Conservation (phyloP, 2,329 filamentous ascomycete genomes). For the Colletotrichum tropicicola region DNA sequence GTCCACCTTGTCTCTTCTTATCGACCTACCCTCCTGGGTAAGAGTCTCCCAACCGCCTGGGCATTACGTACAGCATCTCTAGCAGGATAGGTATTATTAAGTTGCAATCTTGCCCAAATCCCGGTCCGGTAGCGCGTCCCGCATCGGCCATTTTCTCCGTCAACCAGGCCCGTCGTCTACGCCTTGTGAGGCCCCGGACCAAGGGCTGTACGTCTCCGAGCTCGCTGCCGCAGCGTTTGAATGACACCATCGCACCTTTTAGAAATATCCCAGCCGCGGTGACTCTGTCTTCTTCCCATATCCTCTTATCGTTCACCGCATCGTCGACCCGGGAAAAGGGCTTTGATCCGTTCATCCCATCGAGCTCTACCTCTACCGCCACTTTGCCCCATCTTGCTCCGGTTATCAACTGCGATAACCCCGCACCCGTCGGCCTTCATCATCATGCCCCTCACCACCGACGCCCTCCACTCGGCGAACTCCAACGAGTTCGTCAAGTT, state of each 20-base stretch:
- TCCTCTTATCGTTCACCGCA: no score
- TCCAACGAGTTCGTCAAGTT: conserved; percentile 69
- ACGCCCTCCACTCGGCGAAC: conserved; percentile 55
- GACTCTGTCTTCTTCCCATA: no score
- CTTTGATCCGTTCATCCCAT: neutral
- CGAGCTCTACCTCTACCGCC: neutral
- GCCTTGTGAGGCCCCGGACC: neutral
- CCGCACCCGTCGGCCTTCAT: conserved; percentile 1
- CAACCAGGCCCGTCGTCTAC: neutral
- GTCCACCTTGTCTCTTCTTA: conserved; percentile 3
- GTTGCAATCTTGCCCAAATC: no score
- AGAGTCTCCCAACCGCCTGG: neutral
- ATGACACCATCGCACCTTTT: neutral
- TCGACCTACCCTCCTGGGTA: conserved; percentile 23
- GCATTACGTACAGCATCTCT: conserved; percentile 19
- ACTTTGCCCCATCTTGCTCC: neutral
- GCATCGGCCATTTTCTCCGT: no score
- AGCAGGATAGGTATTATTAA: no score
- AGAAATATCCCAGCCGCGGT: no score
- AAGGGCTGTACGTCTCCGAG: neutral
- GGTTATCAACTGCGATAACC: conserved; percentile 11
- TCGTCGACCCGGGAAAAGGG: no score
- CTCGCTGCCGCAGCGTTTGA: neutral
- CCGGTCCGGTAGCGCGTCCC: neutral
- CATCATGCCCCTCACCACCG: conserved; percentile 57